phyloP scores from a whole-genome alignment of 768 basidiomycete genomes.

The Leccinum olivaceopallidum region DNA sequence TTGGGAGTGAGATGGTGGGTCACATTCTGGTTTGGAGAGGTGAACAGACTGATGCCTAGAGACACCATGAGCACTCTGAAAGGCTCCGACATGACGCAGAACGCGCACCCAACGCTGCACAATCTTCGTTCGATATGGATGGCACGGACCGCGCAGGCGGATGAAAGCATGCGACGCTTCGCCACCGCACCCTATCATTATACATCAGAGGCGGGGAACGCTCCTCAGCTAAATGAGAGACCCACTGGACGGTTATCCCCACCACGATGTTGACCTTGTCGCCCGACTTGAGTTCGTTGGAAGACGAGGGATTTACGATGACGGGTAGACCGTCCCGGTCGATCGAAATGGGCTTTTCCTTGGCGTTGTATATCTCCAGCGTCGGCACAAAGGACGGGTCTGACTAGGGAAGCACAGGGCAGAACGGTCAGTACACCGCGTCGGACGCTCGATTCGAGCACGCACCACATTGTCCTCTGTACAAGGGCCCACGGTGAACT shows the following conservation, averaged over 20 bases:
- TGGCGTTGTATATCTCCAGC: slow-evolving; percentile 48
- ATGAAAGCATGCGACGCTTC: slow-evolving; percentile 49
- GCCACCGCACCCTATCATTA: slow-evolving; percentile 49
- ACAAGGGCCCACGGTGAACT: slow-evolving; percentile 55
- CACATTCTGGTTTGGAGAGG: slow-evolving; percentile 43
- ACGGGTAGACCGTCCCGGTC: slow-evolving; percentile 35
- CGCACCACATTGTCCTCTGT: slow-evolving; percentile 57
- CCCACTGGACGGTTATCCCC: slow-evolving; percentile 48
- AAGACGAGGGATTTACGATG: slow-evolving; percentile 38
- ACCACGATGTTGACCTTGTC: slow-evolving; percentile 51
- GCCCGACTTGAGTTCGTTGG: slow-evolving; percentile 50
- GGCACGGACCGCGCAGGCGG: slow-evolving; percentile 38
- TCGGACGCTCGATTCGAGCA: neutral
- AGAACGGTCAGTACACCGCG: neutral
- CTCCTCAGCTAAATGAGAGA: neutral
- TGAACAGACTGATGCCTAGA: slow-evolving; percentile 54
- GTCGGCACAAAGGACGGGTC: slow-evolving; percentile 50
- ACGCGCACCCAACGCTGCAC: slow-evolving; percentile 56
- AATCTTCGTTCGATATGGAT: slow-evolving; percentile 41
- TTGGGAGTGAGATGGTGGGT: slow-evolving; percentile 67
- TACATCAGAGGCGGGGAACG: slow-evolving; percentile 1
- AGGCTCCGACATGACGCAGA: neutral
- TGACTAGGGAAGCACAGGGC: slow-evolving; percentile 35
- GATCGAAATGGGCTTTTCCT: slow-evolving; percentile 47
- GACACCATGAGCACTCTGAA: neutral